Percentiles rank a stretch among this genome's conserved stretches.
phyloP scores from a whole-genome alignment of 805 yeast genomes.

The Cyberlindnera bimundalis region DNA sequence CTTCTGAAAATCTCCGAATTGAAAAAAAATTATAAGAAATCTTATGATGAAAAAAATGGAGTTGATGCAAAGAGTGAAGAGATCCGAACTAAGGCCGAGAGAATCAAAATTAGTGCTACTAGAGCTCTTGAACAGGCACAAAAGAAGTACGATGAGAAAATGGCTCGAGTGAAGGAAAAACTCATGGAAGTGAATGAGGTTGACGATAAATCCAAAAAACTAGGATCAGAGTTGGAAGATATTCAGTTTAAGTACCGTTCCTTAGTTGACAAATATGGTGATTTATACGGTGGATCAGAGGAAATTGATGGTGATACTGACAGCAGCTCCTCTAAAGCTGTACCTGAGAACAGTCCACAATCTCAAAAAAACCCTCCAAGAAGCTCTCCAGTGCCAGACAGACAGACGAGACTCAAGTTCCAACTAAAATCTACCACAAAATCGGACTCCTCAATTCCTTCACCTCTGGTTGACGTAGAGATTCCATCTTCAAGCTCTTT shows the following conservation, averaged over 20 bases:
- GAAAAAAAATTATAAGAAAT: slow-evolving; percentile 1
- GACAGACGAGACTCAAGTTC: too few species aligned
- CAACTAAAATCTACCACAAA: too few species aligned
- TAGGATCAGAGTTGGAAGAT: background rate
- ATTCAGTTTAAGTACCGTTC: background rate
- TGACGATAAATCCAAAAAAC: background rate
- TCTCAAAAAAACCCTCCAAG: too few species aligned
- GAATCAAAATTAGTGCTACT: slow-evolving; percentile 14
- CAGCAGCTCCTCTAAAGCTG: too few species aligned
- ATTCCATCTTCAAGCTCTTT: slow-evolving; percentile 2
- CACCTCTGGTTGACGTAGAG: background rate
- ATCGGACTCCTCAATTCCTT: too few species aligned
- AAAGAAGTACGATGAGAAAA: slow-evolving; percentile 15
- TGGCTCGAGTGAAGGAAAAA: slow-evolving; percentile 2
- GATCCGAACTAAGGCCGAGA: slow-evolving; percentile 7
- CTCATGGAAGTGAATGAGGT: background rate
- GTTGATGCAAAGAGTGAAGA: slow-evolving; percentile 7
- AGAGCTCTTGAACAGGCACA: slow-evolving; percentile 19
- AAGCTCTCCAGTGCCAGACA: too few species aligned
- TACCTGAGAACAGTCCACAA: too few species aligned
- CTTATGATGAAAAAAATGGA: slow-evolving; percentile 7
- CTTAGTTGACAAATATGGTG: slow-evolving; percentile 1
- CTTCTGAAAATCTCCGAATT: slow-evolving; percentile 6
- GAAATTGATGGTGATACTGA: background rate
- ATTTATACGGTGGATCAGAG: background rate